Conservation (phyloP, 1,284 basidiomycete genomes). For the Porodaedalea pini region DNA sequence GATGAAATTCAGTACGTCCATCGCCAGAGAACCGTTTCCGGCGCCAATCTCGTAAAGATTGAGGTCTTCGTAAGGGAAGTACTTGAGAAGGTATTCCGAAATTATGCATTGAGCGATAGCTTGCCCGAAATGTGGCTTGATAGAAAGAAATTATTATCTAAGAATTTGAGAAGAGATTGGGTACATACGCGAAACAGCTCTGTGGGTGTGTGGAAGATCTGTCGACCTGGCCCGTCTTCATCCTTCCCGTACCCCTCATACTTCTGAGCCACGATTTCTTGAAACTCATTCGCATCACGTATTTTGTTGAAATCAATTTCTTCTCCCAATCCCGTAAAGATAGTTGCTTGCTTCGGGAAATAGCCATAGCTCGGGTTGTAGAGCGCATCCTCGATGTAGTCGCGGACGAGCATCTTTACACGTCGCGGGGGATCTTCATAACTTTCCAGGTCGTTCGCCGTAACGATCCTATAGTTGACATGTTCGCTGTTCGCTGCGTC, state of each 20-base stretch:
- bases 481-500: conserved; percentile 47
- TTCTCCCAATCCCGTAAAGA: conserved; percentile 69
- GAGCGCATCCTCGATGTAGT: conserved; percentile 95
- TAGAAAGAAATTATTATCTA: conserved; percentile 21
- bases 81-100: conserved; percentile 88
- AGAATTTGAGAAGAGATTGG: conserved; percentile 10
- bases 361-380: conserved; percentile 99
- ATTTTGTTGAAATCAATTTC: conserved; percentile 71
- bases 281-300: conserved; percentile 72
- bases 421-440: conserved; percentile 66
- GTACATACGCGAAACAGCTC: conserved; percentile 89
- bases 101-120: conserved; percentile 87
- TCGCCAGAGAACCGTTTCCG: conserved; percentile 92
- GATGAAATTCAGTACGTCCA: conserved; percentile 83
- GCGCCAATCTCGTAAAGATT: conserved; percentile 97
- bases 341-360: conserved; percentile 88
- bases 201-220: conserved; percentile 99
- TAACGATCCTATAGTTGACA: conserved; percentile 61
- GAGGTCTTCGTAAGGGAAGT: conserved; percentile 94
- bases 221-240: conserved; percentile 73
- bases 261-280: conserved; percentile 72
- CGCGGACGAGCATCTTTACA: conserved; percentile 92
- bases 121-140: conserved; percentile 89
- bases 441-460: conserved; percentile 66
- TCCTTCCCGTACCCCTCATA: conserved; percentile 71